Percentiles rank a stretch among this genome's conserved stretches.
Evolutionary conservation across 345 rosid species (phyloP).

Genomic region (Cardamine resedifolia): DNA sequence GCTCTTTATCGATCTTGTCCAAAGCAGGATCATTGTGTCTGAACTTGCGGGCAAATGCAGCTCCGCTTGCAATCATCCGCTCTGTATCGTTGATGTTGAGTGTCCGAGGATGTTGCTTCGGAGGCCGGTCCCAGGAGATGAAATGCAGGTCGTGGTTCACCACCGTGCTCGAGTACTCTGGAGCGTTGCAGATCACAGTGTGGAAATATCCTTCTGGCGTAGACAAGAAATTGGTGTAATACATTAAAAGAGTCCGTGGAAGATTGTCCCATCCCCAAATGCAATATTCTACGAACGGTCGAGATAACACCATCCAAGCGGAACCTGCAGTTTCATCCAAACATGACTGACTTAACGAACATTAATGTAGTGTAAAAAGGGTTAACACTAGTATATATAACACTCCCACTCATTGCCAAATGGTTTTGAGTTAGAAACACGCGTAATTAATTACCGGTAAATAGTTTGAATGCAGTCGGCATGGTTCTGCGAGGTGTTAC

Average conservation of each 20-base stretch:
- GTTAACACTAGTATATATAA: neutral
- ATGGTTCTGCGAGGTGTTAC: constrained; percentile 71
- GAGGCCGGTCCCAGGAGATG: constrained; percentile 44
- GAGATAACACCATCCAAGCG: constrained; percentile 43
- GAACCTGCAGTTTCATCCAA: constrained; percentile 37
- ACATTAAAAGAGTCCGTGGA: constrained; percentile 35
- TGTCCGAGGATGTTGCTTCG: constrained; percentile 39
- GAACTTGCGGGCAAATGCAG: constrained; percentile 40
- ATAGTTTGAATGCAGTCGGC: constrained; percentile 89
- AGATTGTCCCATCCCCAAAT: constrained; percentile 43
- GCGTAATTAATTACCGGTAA: constrained; percentile 73
- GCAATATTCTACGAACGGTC: constrained; percentile 36
- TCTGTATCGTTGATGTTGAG: constrained; percentile 36
- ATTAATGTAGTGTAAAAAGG: neutral
- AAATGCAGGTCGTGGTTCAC: constrained; percentile 43
- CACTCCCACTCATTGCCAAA: neutral
- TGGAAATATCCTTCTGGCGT: constrained; percentile 54
- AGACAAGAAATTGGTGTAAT: constrained; percentile 48
- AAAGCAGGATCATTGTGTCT: constrained; percentile 37
- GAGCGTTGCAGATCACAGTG: constrained; percentile 50
- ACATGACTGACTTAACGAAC: neutral
- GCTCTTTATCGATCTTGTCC: constrained; percentile 35
- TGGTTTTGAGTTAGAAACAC: neutral
- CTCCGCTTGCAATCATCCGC: constrained; percentile 34
- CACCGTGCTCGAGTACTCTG: constrained; percentile 37